A percentile compares a stretch with the other conserved stretches of the same genome.
phyloP scores from a whole-genome alignment of 139 green algal genomes.

The Cymbomonas tetramitiformis region DNA sequence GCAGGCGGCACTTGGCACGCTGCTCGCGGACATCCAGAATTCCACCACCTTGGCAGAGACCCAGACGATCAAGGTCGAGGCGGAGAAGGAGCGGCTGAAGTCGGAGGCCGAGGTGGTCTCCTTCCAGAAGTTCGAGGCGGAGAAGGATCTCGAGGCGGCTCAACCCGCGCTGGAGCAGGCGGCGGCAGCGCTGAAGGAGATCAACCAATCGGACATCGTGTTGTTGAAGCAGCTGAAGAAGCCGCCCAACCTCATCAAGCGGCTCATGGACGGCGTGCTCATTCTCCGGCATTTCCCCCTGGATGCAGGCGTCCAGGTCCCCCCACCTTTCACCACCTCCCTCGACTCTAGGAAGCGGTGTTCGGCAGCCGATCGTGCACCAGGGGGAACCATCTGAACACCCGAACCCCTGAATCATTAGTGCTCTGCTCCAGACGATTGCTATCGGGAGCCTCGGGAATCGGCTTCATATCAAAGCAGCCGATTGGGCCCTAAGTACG shows the following conservation, averaged over 20 bases:
- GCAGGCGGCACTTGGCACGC: not conserved
- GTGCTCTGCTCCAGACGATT: too few species aligned
- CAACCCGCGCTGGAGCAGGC: slow-evolving; percentile 3
- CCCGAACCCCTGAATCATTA: too few species aligned
- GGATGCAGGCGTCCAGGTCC: too few species aligned
- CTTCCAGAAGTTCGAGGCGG: not conserved
- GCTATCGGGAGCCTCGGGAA: too few species aligned
- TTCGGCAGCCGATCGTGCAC: too few species aligned
- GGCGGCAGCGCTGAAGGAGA: not conserved
- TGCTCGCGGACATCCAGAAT: not conserved
- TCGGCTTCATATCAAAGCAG: too few species aligned
- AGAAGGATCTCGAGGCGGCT: slow-evolving; percentile 1
- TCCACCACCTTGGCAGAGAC: not conserved
- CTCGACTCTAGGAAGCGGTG: too few species aligned
- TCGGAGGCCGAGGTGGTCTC: not conserved
- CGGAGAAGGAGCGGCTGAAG: not conserved
- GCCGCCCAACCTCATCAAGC: slow-evolving; percentile 5
- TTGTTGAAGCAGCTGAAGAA: slow-evolving; percentile 7
- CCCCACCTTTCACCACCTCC: too few species aligned
- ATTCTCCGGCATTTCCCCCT: not conserved
- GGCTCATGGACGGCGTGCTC: slow-evolving; percentile 2
- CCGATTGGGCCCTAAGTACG: too few species aligned
- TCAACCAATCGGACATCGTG: not conserved
- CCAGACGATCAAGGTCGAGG: not conserved
- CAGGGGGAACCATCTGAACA: too few species aligned